Evolutionary conservation across 2,329 filamentous ascomycete genomes (phyloP), one percentile per base, ranked within the genome.

Genomic region (Rugonectria rugulosa): DNA sequence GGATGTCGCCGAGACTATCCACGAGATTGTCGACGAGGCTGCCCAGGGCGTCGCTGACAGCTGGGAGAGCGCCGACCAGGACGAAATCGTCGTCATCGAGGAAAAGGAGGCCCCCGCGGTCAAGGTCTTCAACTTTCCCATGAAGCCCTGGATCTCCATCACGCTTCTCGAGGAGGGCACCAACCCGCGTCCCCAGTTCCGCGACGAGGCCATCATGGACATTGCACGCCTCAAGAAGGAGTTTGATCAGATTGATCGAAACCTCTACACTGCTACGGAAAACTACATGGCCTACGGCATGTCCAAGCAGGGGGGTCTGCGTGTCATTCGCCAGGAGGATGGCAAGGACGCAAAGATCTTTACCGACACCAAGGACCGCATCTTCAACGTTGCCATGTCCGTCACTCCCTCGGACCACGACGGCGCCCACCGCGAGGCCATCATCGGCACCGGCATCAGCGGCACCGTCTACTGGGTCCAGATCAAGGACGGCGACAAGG

Each of bases 401-500:
- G 85, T 87, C 19, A 87, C 86, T 5, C 80, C 85, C 4, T 72
- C 81, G 27, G 83, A 87, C 36, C 78, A 82, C 36, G 75, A 79
- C 15, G 75, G 78, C 17, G 76, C 81, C 17, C 86, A 88, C 31
- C 85, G 88, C 49, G 92, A 99, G 72, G 86, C 90, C 41, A 89
- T 98, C 49, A 88, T 99, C 52, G 94, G 91, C 34, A 98, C 95
- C 53, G 94, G 94, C 56, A 89, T 97, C 65, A 96, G 94, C 68
- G 96, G 95, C 38, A 91, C 93, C 9, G 92, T 98, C n/a, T 97
- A 98, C 78, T 99, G 95, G 90, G 88, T 92, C 10, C 84, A 90
- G 69, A 86, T 96, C 64, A 88, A 86, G 57, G 88, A 91, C 49
- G 83, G 87, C 44, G 84, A 90, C 62, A 90, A 90, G 66, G 92